Evolutionary conservation across 495 filamentous ascomycete species (phyloP).

Genomic region (Podospora pseudopauciseta): DNA sequence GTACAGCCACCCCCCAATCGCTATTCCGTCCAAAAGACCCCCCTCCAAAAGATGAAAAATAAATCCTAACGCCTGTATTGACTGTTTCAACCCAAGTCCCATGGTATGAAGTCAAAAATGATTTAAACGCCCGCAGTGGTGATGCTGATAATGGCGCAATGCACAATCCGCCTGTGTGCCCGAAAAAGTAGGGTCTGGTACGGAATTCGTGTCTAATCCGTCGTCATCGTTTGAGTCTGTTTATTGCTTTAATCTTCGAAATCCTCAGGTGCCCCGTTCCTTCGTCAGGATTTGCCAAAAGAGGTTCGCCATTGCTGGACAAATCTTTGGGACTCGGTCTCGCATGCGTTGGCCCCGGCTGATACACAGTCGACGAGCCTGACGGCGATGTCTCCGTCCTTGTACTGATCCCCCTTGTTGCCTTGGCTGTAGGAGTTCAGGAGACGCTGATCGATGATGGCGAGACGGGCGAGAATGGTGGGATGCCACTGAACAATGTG

Average conservation of each 20-base stretch:
- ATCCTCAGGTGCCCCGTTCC: background rate
- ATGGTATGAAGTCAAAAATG: background rate
- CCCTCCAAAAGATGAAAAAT: background rate
- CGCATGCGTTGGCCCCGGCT: conserved; percentile 58
- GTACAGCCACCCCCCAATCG: background rate
- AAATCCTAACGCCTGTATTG: background rate
- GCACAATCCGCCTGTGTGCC: background rate
- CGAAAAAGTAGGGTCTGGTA: background rate
- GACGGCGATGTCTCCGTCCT: conserved; percentile 85
- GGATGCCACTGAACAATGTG: conserved; percentile 97
- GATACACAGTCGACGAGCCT: conserved; percentile 67
- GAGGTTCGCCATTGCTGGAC: conserved; percentile 46
- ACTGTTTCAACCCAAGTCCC: background rate
- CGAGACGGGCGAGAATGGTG: conserved; percentile 87
- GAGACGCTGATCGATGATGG: conserved; percentile 74
- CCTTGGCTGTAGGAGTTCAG: conserved; percentile 68
- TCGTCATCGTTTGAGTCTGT: background rate
- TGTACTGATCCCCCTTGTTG: conserved; percentile 51
- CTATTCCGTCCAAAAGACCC: background rate
- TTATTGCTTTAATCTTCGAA: background rate
- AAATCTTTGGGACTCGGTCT: conserved; percentile 55
- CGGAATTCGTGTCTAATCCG: background rate
- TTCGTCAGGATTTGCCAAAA: conserved; percentile 31
- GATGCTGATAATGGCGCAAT: background rate
- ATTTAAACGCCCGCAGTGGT: background rate